Percentiles rank a stretch among this genome's conserved stretches.
Conservation (phyloP, 305 asterid species). For the Fraxinus floribunda region DNA sequence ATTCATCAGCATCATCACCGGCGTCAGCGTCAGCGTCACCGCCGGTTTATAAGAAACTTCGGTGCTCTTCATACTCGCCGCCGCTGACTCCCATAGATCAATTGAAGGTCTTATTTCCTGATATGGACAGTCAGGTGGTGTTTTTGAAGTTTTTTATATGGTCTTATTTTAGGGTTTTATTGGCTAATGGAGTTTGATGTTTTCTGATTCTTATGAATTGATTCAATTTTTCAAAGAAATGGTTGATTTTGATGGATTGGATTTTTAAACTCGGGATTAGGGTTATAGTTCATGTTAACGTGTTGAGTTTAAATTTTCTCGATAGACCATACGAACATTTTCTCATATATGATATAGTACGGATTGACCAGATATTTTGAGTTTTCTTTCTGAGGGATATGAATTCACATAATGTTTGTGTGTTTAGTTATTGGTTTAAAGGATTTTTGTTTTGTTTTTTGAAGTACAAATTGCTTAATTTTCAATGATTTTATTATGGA, state of each 20-base stretch:
- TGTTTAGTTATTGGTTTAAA: not conserved
- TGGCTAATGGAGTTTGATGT: not conserved
- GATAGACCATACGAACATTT: not conserved
- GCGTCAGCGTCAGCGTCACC: slow-evolving; percentile 27
- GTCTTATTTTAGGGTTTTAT: not conserved
- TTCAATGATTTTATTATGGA: not conserved
- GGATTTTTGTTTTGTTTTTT: not conserved
- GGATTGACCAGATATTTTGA: not conserved
- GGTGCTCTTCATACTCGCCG: slow-evolving; percentile 48
- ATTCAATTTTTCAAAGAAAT: not conserved
- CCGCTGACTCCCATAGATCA: slow-evolving; percentile 43
- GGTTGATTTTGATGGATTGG: not conserved
- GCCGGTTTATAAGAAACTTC: slow-evolving; percentile 61
- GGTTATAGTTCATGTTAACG: not conserved
- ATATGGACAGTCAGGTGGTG: slow-evolving; percentile 52
- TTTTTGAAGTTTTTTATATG: not conserved
- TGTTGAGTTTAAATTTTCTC: not conserved
- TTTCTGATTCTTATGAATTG: not conserved
- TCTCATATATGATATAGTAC: not conserved
- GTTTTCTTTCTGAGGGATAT: not conserved
- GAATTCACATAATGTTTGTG: not conserved
- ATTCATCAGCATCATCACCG: slow-evolving; percentile 44
- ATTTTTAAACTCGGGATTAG: not conserved
- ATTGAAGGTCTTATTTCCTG: slow-evolving; percentile 60
- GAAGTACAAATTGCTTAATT: not conserved